phyloP scores from a whole-genome alignment of 1,284 basidiomycete genomes.

The Coriolopsis trogii region DNA sequence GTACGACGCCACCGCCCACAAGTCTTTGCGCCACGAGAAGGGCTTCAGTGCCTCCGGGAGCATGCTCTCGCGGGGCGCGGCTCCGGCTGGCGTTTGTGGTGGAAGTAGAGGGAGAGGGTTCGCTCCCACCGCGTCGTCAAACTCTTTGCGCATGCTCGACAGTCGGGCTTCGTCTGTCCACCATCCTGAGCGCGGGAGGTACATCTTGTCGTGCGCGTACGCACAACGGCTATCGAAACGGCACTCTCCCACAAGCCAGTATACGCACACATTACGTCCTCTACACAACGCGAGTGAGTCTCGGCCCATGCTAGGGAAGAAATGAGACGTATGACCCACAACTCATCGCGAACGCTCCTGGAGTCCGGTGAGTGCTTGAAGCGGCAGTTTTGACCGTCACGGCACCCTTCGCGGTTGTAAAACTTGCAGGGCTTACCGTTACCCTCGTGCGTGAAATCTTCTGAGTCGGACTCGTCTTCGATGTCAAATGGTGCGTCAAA shows the following conservation, averaged over 20 bases:
- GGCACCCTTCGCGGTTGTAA: slow-evolving; percentile 53
- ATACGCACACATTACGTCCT: slow-evolving; percentile 5
- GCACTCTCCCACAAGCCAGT: slow-evolving; percentile 37
- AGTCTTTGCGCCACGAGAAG: slow-evolving; percentile 7
- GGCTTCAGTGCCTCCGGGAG: slow-evolving; percentile 13
- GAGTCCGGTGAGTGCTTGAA: slow-evolving; percentile 55
- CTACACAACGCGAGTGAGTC: too few relatives aligned
- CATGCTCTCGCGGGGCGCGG: slow-evolving; percentile 1
- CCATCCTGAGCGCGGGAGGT: slow-evolving; percentile 28
- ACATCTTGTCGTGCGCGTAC: slow-evolving; percentile 39
- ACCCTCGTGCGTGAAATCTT: slow-evolving; percentile 51
- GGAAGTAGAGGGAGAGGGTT: background rate
- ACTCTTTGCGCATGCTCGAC: slow-evolving; percentile 1
- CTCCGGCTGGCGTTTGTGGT: too few relatives aligned
- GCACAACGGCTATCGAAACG: slow-evolving; percentile 37
- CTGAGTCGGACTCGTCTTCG: slow-evolving; percentile 42
- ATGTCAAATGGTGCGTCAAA: slow-evolving; percentile 39
- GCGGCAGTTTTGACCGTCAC: slow-evolving; percentile 40
- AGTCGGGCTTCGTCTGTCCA: slow-evolving; percentile 3
- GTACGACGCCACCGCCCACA: background rate
- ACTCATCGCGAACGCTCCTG: slow-evolving; percentile 50
- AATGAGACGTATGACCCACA: slow-evolving; percentile 48
- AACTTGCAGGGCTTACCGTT: slow-evolving; percentile 53
- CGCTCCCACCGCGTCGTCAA: background rate
- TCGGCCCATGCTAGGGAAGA: too few relatives aligned